A percentile compares a stretch with the other conserved stretches of the same genome.
phyloP scores from a whole-genome alignment of 2,329 filamentous ascomycete species.

The Raffaelea arxii region DNA sequence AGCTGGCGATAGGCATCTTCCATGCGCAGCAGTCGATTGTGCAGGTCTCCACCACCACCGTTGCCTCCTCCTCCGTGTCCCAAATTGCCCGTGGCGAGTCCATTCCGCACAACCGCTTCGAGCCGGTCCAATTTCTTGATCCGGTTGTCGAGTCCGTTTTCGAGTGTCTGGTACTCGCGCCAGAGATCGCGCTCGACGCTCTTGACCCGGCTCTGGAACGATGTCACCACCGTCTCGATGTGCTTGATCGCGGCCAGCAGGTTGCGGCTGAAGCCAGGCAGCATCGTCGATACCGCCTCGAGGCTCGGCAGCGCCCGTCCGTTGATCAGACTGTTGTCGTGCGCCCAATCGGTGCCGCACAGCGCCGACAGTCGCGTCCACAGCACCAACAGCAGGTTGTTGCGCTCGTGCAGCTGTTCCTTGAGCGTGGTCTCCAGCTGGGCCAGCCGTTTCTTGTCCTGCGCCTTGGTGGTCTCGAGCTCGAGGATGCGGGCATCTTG shows the following conservation, averaged over 20 bases:
- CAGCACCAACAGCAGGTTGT: slow-evolving; percentile 74
- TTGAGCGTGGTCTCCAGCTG: slow-evolving; percentile 70
- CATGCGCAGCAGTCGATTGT: slow-evolving; percentile 40
- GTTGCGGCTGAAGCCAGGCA: slow-evolving; percentile 85
- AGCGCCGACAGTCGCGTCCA: slow-evolving; percentile 83
- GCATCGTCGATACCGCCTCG: slow-evolving; percentile 75
- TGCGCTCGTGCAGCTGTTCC: slow-evolving; percentile 82
- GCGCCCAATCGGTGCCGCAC: slow-evolving; percentile 86
- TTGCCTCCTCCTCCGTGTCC: slow-evolving; percentile 16
- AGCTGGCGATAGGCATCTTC: slow-evolving; percentile 54
- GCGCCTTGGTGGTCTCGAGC: slow-evolving; percentile 67
- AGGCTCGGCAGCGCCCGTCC: slow-evolving; percentile 73
- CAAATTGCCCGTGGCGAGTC: slow-evolving; percentile 39
- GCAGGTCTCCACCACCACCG: too few species aligned
- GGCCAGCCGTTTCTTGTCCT: slow-evolving; percentile 68
- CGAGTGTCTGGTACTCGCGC: slow-evolving; percentile 81
- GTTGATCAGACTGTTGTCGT: slow-evolving; percentile 81
- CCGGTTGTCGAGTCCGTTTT: slow-evolving; percentile 68
- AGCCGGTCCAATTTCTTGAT: slow-evolving; percentile 81
- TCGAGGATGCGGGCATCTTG: slow-evolving; percentile 80
- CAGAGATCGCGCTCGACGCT: slow-evolving; percentile 81
- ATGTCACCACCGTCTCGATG: slow-evolving; percentile 68
- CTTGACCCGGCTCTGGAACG: slow-evolving; percentile 72
- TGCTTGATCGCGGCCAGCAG: slow-evolving; percentile 78
- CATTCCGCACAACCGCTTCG: slow-evolving; percentile 67